A percentile compares a stretch with the other conserved stretches of the same genome.
phyloP scores from a whole-genome alignment of 805 yeast species.

The Debaryomyces hansenii region DNA sequence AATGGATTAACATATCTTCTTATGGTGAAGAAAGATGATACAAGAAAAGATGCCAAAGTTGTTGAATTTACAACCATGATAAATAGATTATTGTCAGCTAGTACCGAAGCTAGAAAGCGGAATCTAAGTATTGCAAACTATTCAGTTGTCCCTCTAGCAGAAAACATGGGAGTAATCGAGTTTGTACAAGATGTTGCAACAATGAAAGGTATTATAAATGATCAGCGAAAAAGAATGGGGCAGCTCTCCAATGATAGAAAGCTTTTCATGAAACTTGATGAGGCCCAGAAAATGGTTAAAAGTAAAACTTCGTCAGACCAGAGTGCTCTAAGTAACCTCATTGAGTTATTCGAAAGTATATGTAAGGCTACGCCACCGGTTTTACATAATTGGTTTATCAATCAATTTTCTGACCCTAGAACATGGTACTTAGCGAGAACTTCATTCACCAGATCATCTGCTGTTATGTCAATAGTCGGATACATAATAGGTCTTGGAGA shows the following conservation, averaged over 20 bases:
- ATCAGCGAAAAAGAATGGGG: constrained; percentile 29
- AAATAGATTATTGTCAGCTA: constrained; percentile 66
- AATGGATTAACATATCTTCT: constrained; percentile 74
- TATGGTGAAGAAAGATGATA: constrained; percentile 87
- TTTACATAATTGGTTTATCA: constrained; percentile 82
- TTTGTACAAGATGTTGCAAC: constrained; percentile 37
- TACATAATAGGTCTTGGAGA: constrained; percentile 93
- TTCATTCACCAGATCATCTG: constrained; percentile 72
- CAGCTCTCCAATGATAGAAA: constrained; percentile 23
- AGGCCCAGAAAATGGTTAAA: constrained; percentile 28
- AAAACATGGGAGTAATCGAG: constrained; percentile 86
- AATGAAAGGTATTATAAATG: constrained; percentile 29
- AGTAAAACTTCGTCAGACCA: constrained; percentile 7
- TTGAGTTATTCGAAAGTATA: constrained; percentile 22
- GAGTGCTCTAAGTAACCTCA: constrained; percentile 17
- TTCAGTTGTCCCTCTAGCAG: constrained; percentile 85
- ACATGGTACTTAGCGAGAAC: constrained; percentile 83
- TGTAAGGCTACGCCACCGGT: constrained; percentile 59
- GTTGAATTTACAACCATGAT: constrained; percentile 89
- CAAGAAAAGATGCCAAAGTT: constrained; percentile 91
- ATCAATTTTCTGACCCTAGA: constrained; percentile 85
- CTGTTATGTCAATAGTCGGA: constrained; percentile 98
- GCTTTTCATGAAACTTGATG: constrained; percentile 27
- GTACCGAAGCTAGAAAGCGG: constrained; percentile 72
- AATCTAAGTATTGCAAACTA: constrained; percentile 73